Evolutionary conservation across 1,284 basidiomycete genomes (phyloP).

Genomic region (Heterobasidion occidentale): DNA sequence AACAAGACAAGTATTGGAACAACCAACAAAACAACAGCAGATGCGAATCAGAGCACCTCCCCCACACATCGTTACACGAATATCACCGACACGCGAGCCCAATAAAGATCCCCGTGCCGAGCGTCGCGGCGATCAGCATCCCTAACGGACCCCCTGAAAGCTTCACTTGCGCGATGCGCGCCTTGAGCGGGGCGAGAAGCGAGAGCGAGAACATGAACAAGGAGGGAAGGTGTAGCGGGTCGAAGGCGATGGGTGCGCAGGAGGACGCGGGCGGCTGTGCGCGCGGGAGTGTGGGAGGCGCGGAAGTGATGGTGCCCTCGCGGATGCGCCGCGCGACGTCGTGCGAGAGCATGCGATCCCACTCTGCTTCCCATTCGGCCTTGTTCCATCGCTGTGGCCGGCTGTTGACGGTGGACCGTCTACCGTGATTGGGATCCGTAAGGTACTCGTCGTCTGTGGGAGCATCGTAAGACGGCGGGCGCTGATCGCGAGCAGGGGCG

Average conservation of each 20-base stretch:
- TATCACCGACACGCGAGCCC: constrained; percentile 13
- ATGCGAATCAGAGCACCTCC: not conserved
- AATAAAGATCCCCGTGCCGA: constrained; percentile 28
- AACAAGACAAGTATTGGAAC: too few species aligned
- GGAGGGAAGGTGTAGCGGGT: constrained; percentile 42
- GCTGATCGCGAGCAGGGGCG: not conserved
- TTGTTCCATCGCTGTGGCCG: constrained; percentile 39
- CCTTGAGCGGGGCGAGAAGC: constrained; percentile 27
- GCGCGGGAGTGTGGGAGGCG: constrained; percentile 7
- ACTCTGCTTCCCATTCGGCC: constrained; percentile 54
- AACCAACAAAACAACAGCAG: too few species aligned
- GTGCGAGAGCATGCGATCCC: constrained; percentile 46
- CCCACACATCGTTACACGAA: not conserved
- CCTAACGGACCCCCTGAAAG: constrained; percentile 17
- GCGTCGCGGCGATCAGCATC: constrained; percentile 21
- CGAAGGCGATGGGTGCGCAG: constrained; percentile 22
- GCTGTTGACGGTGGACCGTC: not conserved
- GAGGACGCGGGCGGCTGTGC: constrained; percentile 4
- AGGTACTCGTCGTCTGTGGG: too few species aligned
- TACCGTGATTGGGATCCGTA: too few species aligned
- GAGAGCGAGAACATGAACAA: constrained; percentile 38
- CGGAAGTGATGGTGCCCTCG: constrained; percentile 11
- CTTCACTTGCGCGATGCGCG: constrained; percentile 11
- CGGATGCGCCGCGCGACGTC: constrained; percentile 44
- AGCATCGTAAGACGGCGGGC: not conserved